phyloP scores from a whole-genome alignment of 148 eudicot species.

The Silene latifolia region DNA sequence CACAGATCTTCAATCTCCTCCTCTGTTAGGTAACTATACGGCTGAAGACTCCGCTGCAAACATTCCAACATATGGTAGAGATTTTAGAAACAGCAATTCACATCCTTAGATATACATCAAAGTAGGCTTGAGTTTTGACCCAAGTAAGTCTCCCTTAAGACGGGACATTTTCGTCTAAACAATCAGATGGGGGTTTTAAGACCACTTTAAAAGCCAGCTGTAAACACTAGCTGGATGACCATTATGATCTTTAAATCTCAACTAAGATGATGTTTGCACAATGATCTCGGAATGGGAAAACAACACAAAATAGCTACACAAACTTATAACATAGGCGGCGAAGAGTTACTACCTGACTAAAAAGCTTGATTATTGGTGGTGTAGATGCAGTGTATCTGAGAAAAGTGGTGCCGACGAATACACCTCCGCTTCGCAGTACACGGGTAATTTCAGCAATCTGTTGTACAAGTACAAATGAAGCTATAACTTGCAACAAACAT shows the following conservation, averaged over 20 bases:
- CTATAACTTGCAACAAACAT: conserved; percentile 2
- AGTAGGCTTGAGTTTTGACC: too few relatives aligned
- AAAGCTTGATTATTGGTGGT: conserved; percentile 58
- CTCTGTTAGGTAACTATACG: conserved; percentile 49
- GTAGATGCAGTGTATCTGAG: conserved; percentile 74
- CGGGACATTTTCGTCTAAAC: too few relatives aligned
- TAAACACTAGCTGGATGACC: too few relatives aligned
- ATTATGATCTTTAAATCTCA: too few relatives aligned
- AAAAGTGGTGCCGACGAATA: conserved; percentile 90
- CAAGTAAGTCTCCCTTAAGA: too few relatives aligned
- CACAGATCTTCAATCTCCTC: conserved; percentile 86
- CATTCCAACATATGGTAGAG: conserved; percentile 2
- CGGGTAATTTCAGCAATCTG: conserved; percentile 96
- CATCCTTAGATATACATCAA: too few relatives aligned
- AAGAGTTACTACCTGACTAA: conserved; percentile 51
- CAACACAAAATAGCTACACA: background rate
- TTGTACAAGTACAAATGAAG: conserved; percentile 3
- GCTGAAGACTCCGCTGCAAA: conserved; percentile 39
- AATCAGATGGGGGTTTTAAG: too few relatives aligned
- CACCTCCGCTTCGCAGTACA: conserved; percentile 76
- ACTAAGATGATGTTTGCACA: too few relatives aligned
- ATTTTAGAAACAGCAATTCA: background rate
- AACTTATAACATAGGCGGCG: background rate
- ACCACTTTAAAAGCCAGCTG: too few relatives aligned
- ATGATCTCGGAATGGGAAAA: background rate